phyloP scores from a whole-genome alignment of 305 asterid genomes.

The Caryopteris hybrid region DNA sequence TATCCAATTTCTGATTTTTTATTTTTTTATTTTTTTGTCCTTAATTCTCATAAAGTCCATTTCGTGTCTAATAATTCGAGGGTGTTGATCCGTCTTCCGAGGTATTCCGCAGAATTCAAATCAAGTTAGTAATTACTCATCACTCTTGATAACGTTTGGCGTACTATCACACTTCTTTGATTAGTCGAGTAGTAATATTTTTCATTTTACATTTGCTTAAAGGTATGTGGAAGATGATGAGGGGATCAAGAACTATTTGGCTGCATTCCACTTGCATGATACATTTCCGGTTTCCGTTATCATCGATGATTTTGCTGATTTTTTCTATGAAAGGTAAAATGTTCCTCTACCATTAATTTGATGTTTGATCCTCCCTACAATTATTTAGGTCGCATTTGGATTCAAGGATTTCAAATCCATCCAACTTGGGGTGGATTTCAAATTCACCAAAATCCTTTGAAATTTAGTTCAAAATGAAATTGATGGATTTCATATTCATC shows the following conservation, averaged over 20 bases:
- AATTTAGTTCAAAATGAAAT: no score
- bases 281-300: slow-evolving; percentile 52
- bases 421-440: no score
- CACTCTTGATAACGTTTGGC: neutral
- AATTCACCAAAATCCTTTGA: no score
- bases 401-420: no score
- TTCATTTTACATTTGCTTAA: neutral
- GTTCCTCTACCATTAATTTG: neutral
- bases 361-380: neutral
- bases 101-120: slow-evolving; percentile 46
- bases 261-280: slow-evolving; percentile 81
- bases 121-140: slow-evolving; percentile 46
- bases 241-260: slow-evolving; percentile 79
- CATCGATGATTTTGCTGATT: slow-evolving; percentile 75
- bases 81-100: slow-evolving; percentile 76
- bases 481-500: no score
- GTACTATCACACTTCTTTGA: neutral
- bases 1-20: neutral
- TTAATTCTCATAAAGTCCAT: neutral
- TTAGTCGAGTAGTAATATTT: neutral
- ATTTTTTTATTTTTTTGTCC: neutral
- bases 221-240: slow-evolving; percentile 86
- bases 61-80: slow-evolving; percentile 26
- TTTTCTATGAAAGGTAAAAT: slow-evolving; percentile 60
- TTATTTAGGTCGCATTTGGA: neutral